These are phyloP conservation scores for Fusarium caatingaense DNA, from an alignment of 2,329 filamentous ascomycete species.

Conservation along the genomic window DNA sequence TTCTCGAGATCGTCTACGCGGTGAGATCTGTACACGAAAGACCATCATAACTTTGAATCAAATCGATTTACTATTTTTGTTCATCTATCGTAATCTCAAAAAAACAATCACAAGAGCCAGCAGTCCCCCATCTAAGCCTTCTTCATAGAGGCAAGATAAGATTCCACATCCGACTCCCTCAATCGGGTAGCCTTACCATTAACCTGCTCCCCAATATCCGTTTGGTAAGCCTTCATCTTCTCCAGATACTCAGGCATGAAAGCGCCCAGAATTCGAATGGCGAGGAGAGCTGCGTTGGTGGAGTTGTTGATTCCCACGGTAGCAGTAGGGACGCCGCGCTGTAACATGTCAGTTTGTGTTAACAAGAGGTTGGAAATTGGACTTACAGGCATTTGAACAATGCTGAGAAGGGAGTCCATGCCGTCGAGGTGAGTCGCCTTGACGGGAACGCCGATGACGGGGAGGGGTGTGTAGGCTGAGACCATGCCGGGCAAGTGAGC, in stretches of 20 bases:
- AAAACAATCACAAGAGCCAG: too few species aligned
- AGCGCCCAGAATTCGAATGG: conserved; percentile 73
- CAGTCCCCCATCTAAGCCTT: too few species aligned
- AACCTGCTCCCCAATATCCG: conserved; percentile 60
- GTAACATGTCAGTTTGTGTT: neutral
- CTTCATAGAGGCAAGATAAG: conserved; percentile 24
- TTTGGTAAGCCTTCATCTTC: conserved; percentile 63
- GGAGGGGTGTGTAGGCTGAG: conserved; percentile 75
- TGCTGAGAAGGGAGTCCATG: conserved; percentile 76
- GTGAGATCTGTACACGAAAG: accelerated
- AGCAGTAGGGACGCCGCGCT: conserved; percentile 74
- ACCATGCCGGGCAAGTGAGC: conserved; percentile 82
- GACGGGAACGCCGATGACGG: conserved; percentile 82
- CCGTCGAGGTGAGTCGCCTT: conserved; percentile 80
- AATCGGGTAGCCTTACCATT: conserved; percentile 70
- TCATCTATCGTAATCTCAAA: neutral
- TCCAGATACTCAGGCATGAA: conserved; percentile 70
- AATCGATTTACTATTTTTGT: neutral
- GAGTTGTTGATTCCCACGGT: conserved; percentile 85
- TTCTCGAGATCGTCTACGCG: neutral
- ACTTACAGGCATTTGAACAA: conserved; percentile 77
- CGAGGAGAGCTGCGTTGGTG: conserved; percentile 80
- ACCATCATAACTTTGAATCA: neutral
- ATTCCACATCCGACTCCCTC: conserved; percentile 51
- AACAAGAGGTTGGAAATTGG: accelerated